Evolutionary conservation across 73 alveolate genomes (phyloP).

Genomic region (Symbiodinium natans): DNA sequence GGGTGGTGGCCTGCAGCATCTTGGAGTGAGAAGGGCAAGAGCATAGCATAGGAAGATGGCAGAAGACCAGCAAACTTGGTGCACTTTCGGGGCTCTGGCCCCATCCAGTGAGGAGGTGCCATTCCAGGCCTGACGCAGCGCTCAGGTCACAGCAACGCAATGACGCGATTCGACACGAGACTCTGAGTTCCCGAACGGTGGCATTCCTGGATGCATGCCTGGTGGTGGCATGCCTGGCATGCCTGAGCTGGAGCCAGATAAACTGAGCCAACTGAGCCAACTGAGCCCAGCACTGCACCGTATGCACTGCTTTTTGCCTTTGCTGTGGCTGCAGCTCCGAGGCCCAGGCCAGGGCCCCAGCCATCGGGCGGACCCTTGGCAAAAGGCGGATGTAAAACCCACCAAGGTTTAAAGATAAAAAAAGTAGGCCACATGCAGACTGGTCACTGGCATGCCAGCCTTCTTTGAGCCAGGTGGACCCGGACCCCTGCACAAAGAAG

Average conservation of each 20-base stretch:
- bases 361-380: conserved; percentile 85
- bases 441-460: background rate
- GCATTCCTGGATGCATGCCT: background rate
- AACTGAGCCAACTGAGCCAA: too few relatives aligned
- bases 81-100: conserved; percentile 1
- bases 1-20: conserved; percentile 56
- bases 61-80: background rate
- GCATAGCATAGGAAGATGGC: too few relatives aligned
- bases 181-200: background rate
- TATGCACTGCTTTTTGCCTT: too few relatives aligned
- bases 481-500: background rate
- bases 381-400: too few relatives aligned
- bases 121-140: conserved; percentile 36
- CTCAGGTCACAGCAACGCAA: background rate
- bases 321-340: background rate
- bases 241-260: too few relatives aligned
- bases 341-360: conserved; percentile 49
- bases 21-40: background rate
- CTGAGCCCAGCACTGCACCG: too few relatives aligned
- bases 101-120: conserved; percentile 70
- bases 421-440: background rate
- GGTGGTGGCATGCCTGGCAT: conserved; percentile 66
- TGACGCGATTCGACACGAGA: background rate
- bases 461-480: background rate
- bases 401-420: too few relatives aligned